Conservation (phyloP, 2,329 filamentous ascomycete genomes). For the Penicillium sclerotiorum region DNA sequence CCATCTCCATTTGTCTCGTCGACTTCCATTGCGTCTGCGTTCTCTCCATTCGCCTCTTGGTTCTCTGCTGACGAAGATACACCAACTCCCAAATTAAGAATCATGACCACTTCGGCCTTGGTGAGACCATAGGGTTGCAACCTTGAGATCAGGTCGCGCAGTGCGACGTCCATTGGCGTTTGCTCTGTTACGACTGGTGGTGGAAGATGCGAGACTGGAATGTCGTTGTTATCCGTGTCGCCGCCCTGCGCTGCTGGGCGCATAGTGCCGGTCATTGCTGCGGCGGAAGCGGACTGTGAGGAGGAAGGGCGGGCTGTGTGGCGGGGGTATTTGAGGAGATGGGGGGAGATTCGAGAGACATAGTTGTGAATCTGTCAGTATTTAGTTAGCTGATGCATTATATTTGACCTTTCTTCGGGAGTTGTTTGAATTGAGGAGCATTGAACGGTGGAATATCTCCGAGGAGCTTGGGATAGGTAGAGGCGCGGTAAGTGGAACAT, state of each 20-base stretch:
- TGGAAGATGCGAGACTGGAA: not conserved
- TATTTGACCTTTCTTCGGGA: not conserved
- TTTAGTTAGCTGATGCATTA: not conserved
- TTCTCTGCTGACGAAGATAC: slow-evolving; percentile 18
- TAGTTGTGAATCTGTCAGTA: slow-evolving; percentile 47
- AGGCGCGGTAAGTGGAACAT: no score
- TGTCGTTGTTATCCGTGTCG: slow-evolving; percentile 8
- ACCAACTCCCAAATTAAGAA: slow-evolving; percentile 50
- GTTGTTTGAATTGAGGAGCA: not conserved
- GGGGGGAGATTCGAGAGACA: slow-evolving; percentile 42
- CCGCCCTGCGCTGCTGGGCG: slow-evolving; percentile 13
- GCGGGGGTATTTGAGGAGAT: slow-evolving; percentile 42
- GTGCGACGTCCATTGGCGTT: slow-evolving; percentile 42
- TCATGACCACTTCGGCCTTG: slow-evolving; percentile 51
- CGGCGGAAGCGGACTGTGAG: slow-evolving; percentile 23
- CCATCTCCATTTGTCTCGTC: slow-evolving; percentile 13
- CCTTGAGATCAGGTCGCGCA: slow-evolving; percentile 39
- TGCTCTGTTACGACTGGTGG: slow-evolving; percentile 13
- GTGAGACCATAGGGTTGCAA: slow-evolving; percentile 47
- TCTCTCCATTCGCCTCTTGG: slow-evolving; percentile 11
- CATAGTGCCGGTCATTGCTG: slow-evolving; percentile 25
- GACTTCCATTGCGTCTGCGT: slow-evolving; percentile 25
- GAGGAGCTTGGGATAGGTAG: no score
- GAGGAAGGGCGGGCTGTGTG: slow-evolving; percentile 28
- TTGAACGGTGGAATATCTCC: no score